Evolutionary conservation across 2,329 filamentous ascomycete genomes (phyloP).

Genomic region (Penicillium aurantiogriseum): DNA sequence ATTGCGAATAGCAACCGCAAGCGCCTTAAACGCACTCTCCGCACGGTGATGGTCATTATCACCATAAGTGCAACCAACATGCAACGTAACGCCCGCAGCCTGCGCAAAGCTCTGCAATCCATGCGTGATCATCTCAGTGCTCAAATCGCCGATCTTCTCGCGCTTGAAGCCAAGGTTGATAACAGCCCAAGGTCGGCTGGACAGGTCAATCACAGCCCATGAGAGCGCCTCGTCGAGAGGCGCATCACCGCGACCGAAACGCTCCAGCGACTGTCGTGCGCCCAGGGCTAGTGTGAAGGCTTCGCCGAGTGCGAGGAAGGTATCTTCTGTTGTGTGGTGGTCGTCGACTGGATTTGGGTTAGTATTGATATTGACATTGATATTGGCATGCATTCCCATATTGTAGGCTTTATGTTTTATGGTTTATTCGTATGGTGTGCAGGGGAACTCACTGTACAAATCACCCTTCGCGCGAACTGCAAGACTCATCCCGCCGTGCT

Average conservation of each 20-base stretch:
- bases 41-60: slow-evolving; percentile 95
- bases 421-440: not conserved
- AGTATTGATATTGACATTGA: not conserved
- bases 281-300: slow-evolving; percentile 81
- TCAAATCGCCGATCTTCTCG: slow-evolving; percentile 91
- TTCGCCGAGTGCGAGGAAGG: slow-evolving; percentile 82
- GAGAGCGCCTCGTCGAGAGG: slow-evolving; percentile 95
- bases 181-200: slow-evolving; percentile 83
- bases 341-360: slow-evolving; percentile 70
- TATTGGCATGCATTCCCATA: no score
- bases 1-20: slow-evolving; percentile 78
- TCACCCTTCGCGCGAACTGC: slow-evolving; percentile 81
- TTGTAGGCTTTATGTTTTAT: not conserved
- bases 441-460: slow-evolving; percentile 69
- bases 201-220: slow-evolving; percentile 90
- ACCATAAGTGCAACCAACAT: slow-evolving; percentile 88
- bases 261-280: slow-evolving; percentile 73
- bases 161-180: slow-evolving; percentile 80
- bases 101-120: slow-evolving; percentile 93
- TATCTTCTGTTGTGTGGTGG: slow-evolving; percentile 96
- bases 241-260: slow-evolving; percentile 88
- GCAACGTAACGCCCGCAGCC: slow-evolving; percentile 84
- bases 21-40: slow-evolving; percentile 94
- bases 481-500: slow-evolving; percentile 93
- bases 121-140: slow-evolving; percentile 96